Evolutionary conservation across 2,329 filamentous ascomycete species (phyloP).

Genomic region (Diaporthe humulicola): DNA sequence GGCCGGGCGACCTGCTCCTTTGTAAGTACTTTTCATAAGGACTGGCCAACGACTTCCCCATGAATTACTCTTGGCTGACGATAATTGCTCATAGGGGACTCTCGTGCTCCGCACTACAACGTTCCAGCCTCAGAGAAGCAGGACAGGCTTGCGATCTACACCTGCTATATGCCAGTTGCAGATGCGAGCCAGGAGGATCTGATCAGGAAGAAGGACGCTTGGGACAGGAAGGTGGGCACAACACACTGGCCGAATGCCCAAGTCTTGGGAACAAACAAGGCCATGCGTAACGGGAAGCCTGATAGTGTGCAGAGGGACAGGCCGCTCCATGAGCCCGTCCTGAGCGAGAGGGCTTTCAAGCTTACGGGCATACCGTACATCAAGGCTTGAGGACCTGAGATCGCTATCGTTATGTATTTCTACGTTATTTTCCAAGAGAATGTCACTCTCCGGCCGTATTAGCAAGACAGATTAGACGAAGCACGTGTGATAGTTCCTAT

Average conservation of each 20-base stretch:
- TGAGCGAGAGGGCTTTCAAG: slow-evolving; percentile 58
- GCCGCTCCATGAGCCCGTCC: slow-evolving; percentile 54
- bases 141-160: slow-evolving; percentile 54
- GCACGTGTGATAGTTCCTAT: not conserved
- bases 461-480: too few species aligned
- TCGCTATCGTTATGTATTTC: not conserved
- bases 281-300: slow-evolving; percentile 45
- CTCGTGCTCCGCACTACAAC: slow-evolving; percentile 54
- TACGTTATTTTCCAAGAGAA: not conserved
- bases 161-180: slow-evolving; percentile 56
- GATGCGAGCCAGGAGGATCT: slow-evolving; percentile 56
- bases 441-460: not conserved
- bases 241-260: slow-evolving; percentile 58
- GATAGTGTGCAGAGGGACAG: slow-evolving; percentile 51
- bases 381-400: slow-evolving; percentile 27
- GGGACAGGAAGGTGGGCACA: slow-evolving; percentile 53
- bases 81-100: not conserved
- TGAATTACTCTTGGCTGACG: not conserved
- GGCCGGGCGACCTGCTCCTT: slow-evolving; percentile 58
- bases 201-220: slow-evolving; percentile 56
- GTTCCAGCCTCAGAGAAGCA: slow-evolving; percentile 48
- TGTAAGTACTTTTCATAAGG: slow-evolving; percentile 44
- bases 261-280: slow-evolving; percentile 43
- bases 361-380: slow-evolving; percentile 63
- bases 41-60: slow-evolving; percentile 42